A percentile compares a stretch with the other conserved stretches of the same genome.
Evolutionary conservation across 768 basidiomycete genomes (phyloP).

Genomic region (Russula earlei): DNA sequence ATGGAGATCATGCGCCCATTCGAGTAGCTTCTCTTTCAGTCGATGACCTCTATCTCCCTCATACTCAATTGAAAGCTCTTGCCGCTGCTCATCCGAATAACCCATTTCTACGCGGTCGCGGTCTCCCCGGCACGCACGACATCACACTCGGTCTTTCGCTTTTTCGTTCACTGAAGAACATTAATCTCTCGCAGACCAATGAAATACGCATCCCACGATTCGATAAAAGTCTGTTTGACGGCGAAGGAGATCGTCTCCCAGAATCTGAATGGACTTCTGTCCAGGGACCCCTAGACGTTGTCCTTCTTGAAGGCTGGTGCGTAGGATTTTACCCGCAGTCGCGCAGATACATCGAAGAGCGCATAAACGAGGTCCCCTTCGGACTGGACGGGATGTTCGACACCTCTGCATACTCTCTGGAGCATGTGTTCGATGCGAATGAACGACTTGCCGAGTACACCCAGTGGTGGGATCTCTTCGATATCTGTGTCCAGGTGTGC

Average conservation of each 20-base stretch:
- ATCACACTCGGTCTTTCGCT: slow-evolving; percentile 49
- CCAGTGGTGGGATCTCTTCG: slow-evolving; percentile 60
- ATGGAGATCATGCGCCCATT: slow-evolving; percentile 37
- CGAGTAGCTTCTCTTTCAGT: slow-evolving; percentile 60
- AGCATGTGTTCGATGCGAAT: slow-evolving; percentile 58
- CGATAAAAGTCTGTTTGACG: slow-evolving; percentile 74
- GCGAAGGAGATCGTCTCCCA: slow-evolving; percentile 74
- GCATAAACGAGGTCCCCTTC: slow-evolving; percentile 37
- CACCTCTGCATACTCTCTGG: slow-evolving; percentile 33
- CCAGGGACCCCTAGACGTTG: slow-evolving; percentile 54
- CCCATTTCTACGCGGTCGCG: slow-evolving; percentile 67
- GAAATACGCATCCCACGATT: slow-evolving; percentile 62
- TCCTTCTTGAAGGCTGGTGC: slow-evolving; percentile 95
- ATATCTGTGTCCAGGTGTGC: slow-evolving; percentile 68
- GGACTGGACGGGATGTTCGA: slow-evolving; percentile 27
- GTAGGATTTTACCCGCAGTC: slow-evolving; percentile 72
- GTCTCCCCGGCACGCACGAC: slow-evolving; percentile 91
- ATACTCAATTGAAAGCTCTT: slow-evolving; percentile 47
- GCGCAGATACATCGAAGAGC: slow-evolving; percentile 37
- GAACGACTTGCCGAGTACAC: slow-evolving; percentile 48
- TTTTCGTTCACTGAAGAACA: slow-evolving; percentile 39
- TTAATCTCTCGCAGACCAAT: slow-evolving; percentile 23
- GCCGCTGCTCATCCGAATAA: slow-evolving; percentile 51
- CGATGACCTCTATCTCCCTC: slow-evolving; percentile 82
- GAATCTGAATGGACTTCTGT: slow-evolving; percentile 35